These are phyloP conservation scores for Phaeosphaeriaceae sp. DNA, from an alignment of 2,329 filamentous ascomycete genomes.

Conservation along the genomic window DNA sequence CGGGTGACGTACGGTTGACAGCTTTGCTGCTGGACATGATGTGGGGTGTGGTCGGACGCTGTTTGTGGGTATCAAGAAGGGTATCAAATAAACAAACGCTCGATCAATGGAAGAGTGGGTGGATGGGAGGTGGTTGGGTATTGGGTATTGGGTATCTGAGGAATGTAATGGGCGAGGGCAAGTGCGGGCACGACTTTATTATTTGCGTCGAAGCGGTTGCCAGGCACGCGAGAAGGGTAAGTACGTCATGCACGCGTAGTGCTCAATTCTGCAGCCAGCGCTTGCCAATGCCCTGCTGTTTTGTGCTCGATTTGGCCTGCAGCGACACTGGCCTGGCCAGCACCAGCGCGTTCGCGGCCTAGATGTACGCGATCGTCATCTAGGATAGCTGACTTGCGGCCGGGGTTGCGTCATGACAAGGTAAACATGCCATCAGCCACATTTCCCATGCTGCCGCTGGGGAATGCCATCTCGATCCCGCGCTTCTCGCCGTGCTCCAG, in stretches of 20 bases:
- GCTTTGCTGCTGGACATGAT: constrained; percentile 35
- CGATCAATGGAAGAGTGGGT: constrained; percentile 24
- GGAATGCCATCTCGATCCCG: not conserved
- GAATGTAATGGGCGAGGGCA: constrained; percentile 9
- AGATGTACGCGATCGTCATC: constrained; percentile 9
- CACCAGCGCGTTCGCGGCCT: not conserved
- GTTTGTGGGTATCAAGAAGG: constrained; percentile 32
- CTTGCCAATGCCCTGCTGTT: constrained; percentile 1
- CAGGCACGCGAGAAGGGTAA: constrained; percentile 8
- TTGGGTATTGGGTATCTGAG: constrained; percentile 12
- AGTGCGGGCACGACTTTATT: constrained; percentile 25
- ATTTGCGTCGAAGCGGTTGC: constrained; percentile 25
- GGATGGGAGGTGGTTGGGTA: not conserved
- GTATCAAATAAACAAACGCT: constrained; percentile 40
- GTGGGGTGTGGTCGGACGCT: constrained; percentile 14
- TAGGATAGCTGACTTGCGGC: constrained; percentile 5
- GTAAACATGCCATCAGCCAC: constrained; percentile 14
- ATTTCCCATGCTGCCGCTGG: constrained; percentile 2
- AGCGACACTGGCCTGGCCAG: no score
- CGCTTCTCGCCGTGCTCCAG: not conserved
- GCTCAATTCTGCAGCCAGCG: constrained; percentile 2
- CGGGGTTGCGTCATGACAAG: constrained; percentile 19
- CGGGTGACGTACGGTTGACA: constrained; percentile 31
- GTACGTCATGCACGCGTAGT: constrained; percentile 14
- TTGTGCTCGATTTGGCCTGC: not conserved